Evolutionary conservation across 2,329 filamentous ascomycete genomes (phyloP).

Genomic region (Verticillium nonalfalfae): DNA sequence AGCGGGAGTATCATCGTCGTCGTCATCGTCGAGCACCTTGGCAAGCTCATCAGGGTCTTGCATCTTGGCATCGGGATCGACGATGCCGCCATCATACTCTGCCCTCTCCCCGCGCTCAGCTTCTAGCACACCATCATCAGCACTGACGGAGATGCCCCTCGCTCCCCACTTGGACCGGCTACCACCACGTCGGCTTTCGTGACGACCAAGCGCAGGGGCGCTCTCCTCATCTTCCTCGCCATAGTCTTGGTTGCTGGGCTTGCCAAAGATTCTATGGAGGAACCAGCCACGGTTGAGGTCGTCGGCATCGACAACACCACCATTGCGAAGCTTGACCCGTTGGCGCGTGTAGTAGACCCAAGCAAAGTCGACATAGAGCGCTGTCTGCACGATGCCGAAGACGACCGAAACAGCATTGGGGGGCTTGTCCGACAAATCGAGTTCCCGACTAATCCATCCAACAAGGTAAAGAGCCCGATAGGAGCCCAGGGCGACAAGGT

Average conservation of each 20-base stretch:
- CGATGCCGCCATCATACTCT: slow-evolving; percentile 33
- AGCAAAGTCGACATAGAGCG: slow-evolving; percentile 87
- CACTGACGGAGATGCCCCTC: slow-evolving; percentile 60
- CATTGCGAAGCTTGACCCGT: slow-evolving; percentile 84
- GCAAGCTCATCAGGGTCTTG: slow-evolving; percentile 60
- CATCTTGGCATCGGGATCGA: slow-evolving; percentile 61
- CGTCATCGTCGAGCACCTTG: slow-evolving; percentile 50
- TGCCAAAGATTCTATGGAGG: slow-evolving; percentile 69
- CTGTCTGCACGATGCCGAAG: slow-evolving; percentile 84
- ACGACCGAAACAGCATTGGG: slow-evolving; percentile 71
- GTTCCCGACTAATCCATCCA: slow-evolving; percentile 75
- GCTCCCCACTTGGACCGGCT: slow-evolving; percentile 53
- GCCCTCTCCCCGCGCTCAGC: slow-evolving; percentile 35
- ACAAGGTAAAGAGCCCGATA: slow-evolving; percentile 87
- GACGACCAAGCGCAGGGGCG: slow-evolving; percentile 34
- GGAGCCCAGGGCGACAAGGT: slow-evolving; percentile 78
- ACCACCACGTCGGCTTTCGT: slow-evolving; percentile 18
- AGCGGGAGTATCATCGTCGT: slow-evolving; percentile 42
- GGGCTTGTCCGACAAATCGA: slow-evolving; percentile 50
- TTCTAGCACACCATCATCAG: slow-evolving; percentile 54
- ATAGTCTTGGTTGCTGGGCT: slow-evolving; percentile 40
- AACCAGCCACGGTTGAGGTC: slow-evolving; percentile 84
- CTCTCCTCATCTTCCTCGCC: slow-evolving; percentile 58
- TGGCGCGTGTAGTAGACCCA: slow-evolving; percentile 96
- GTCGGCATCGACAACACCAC: slow-evolving; percentile 83